Evolutionary conservation across 495 filamentous ascomycete genomes (phyloP), one percentile per base, ranked within the genome.

Genomic region (Oleoguttula mirabilis): DNA sequence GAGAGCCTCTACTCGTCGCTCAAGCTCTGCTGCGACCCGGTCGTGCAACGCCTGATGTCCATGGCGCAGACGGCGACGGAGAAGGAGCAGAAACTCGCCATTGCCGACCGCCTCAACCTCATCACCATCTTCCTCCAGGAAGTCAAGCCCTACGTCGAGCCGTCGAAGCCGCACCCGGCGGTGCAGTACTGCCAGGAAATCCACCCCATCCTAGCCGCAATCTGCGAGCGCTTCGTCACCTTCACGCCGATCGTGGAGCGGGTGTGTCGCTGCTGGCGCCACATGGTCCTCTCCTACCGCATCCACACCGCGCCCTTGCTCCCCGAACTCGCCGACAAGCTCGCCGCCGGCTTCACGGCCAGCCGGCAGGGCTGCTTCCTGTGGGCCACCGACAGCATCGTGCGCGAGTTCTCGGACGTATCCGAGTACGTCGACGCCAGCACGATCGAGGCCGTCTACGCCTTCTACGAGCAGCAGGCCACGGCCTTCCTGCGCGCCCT

Each of bases 121-220:
- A 72, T 99, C 50, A 94, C 90, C 4, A 81, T 84, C 41, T 94
- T 95, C 57, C 68, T 87, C 32, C 76, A 93, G 56, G 65, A 75
- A 27, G 82, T 95, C 16, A 71, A 75, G 31, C 88, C 90, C 2
- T 79, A 83, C 41, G 76, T 92, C 34, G 70, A 75, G 22, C 73
- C 66, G n/a, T 68, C 69, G 33, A 65, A 79, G 44, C 78, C 80
- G 41, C 87, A 96, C 53, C 90, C 92, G 7, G 88, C 84, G 0
- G 88, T 99, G 25, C 88, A 86, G 54, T 99, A 96, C 61, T 95
- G 88, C 69, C 73, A 86, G 46, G 86, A 94, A 56, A 82, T 96
- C 24, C 80, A 94, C 60, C 84, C 84, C 4, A 72, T 94, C 32
- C 68, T 96, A 52, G 72, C 82, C 11, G 80, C 77, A 4, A 82